Conservation (phyloP, 2,329 filamentous ascomycete species). For the Reticulascus tulasneorum region DNA sequence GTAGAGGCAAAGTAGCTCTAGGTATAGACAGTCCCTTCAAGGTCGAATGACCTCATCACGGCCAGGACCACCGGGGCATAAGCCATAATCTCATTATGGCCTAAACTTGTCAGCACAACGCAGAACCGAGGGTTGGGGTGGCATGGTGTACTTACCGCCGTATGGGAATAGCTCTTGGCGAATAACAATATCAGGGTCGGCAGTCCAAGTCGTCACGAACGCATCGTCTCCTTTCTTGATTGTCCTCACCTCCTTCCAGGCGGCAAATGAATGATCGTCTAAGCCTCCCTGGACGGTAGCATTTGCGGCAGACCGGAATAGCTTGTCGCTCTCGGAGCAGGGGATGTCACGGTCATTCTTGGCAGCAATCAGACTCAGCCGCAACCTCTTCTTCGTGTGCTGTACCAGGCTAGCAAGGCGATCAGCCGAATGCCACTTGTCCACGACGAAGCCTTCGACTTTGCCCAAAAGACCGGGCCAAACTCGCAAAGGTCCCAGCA, state of each 20-base stretch:
- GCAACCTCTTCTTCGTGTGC: conserved; percentile 49
- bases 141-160: conserved; percentile 41
- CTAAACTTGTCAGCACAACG: conserved; percentile 32
- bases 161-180: conserved; percentile 51
- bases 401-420: conserved; percentile 58
- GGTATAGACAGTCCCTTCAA: conserved; percentile 17
- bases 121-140: not conserved
- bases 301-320: conserved; percentile 58
- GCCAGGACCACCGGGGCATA: conserved; percentile 62
- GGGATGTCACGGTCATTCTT: conserved; percentile 80
- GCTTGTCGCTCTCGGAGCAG: conserved; percentile 61
- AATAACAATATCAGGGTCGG: conserved; percentile 42
- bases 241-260: conserved; percentile 43
- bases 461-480: conserved; percentile 62
- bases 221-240: conserved; percentile 39
- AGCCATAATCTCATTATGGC: conserved; percentile 66
- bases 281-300: conserved; percentile 37
- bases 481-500: conserved; percentile 69
- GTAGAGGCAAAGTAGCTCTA: too few relatives aligned
- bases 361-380: conserved; percentile 74
- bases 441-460: conserved; percentile 63
- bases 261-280: conserved; percentile 32
- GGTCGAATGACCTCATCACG: conserved; percentile 61
- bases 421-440: conserved; percentile 72
- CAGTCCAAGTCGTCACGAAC: conserved; percentile 43